phyloP scores from a whole-genome alignment of 2,329 filamentous ascomycete genomes.

The Talaromyces sp. region DNA sequence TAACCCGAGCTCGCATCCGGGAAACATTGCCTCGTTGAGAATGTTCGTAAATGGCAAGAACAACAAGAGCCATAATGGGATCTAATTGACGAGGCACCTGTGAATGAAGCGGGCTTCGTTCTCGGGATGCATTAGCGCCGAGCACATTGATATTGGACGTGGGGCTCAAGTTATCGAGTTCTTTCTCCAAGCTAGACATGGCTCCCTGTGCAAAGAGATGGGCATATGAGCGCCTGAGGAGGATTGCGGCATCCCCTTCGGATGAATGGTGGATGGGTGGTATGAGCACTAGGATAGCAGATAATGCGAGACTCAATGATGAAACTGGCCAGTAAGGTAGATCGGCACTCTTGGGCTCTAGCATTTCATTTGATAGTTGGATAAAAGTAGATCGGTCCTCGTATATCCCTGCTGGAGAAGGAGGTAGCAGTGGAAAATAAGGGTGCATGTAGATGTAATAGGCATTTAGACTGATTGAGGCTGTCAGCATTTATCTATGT shows the following conservation, averaged over 20 bases:
- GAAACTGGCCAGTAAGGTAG: slow-evolving; percentile 25
- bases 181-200: slow-evolving; percentile 16
- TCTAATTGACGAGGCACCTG: slow-evolving; percentile 19
- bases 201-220: slow-evolving; percentile 28
- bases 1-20: slow-evolving; percentile 27
- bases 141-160: slow-evolving; percentile 1
- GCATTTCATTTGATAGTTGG: background rate
- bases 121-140: background rate
- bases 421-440: slow-evolving; percentile 28
- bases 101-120: slow-evolving; percentile 13
- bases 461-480: slow-evolving; percentile 21
- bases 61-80: slow-evolving; percentile 23
- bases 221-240: slow-evolving; percentile 23
- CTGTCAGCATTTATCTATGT: background rate
- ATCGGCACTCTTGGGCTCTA: slow-evolving; percentile 9
- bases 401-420: slow-evolving; percentile 8
- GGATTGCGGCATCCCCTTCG: slow-evolving; percentile 7
- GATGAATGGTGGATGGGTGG: slow-evolving; percentile 14
- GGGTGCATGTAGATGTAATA: slow-evolving; percentile 33
- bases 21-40: slow-evolving; percentile 26
- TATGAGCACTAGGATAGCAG: slow-evolving; percentile 26
- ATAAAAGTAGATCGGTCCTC: slow-evolving; percentile 13
- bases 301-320: slow-evolving; percentile 24
- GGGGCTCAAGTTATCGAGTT: slow-evolving; percentile 13
- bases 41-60: slow-evolving; percentile 28